phyloP scores from a whole-genome alignment of 768 basidiomycete genomes.

The Mrakia gelida region DNA sequence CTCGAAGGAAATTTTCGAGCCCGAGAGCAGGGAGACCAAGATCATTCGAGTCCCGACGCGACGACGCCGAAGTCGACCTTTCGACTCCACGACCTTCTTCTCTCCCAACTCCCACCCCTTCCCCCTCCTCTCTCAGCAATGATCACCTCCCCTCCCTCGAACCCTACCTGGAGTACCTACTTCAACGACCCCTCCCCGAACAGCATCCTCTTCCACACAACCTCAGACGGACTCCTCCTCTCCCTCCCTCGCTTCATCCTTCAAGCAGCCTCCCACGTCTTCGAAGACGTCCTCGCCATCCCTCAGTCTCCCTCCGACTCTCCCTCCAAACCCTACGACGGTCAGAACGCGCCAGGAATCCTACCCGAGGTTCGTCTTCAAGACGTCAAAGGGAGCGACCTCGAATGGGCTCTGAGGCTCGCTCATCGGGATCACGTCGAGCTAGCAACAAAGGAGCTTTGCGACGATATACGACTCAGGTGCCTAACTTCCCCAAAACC shows the following conservation, averaged over 20 bases:
- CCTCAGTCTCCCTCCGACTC: background rate
- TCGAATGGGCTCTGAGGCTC: background rate
- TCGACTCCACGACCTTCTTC: too few species aligned
- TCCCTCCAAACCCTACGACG: background rate
- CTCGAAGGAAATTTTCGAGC: too few species aligned
- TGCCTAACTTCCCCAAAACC: background rate
- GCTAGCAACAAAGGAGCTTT: background rate
- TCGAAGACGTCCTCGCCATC: background rate
- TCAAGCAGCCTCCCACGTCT: background rate
- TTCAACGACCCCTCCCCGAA: background rate
- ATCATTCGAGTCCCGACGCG: too few species aligned
- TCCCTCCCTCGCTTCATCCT: too few species aligned
- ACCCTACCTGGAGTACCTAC: too few species aligned
- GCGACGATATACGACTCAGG: background rate
- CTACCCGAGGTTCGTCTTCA: background rate
- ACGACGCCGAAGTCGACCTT: too few species aligned
- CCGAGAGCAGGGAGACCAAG: too few species aligned
- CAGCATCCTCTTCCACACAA: background rate
- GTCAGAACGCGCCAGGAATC: background rate
- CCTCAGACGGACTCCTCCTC: too few species aligned
- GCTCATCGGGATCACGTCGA: background rate
- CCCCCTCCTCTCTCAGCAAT: too few species aligned
- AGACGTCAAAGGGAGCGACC: background rate
- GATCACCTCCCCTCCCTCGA: too few species aligned
- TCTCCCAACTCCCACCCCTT: too few species aligned